phyloP scores from a whole-genome alignment of 2,329 filamentous ascomycete genomes.

The Fusarium redolens region DNA sequence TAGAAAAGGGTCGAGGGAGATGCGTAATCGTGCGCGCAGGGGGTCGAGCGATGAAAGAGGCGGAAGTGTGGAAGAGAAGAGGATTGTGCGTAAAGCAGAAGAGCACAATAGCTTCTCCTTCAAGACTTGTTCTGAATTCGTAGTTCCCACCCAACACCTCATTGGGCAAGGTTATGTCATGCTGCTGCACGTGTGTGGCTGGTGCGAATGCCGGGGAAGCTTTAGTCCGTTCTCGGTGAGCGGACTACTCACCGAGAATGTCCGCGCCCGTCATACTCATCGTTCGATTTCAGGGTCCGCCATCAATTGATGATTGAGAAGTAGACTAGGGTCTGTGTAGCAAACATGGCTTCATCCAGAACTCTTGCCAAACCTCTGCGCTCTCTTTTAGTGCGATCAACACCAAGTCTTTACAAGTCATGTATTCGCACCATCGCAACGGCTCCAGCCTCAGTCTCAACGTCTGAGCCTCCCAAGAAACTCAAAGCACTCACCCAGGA shows the following conservation, averaged over 20 bases:
- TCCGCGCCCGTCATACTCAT: conserved; percentile 36
- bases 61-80: conserved; percentile 15
- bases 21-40: conserved; percentile 16
- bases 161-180: conserved; percentile 45
- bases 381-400: conserved; percentile 26
- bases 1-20: neutral
- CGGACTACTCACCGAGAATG: conserved; percentile 24
- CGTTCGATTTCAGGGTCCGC: conserved; percentile 38
- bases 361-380: conserved; percentile 30
- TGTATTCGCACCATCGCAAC: conserved; percentile 39
- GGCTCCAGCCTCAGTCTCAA: conserved; percentile 33
- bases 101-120: conserved; percentile 28
- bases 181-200: conserved; percentile 41
- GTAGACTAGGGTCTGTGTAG: neutral
- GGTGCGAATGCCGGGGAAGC: conserved; percentile 34
- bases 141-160: conserved; percentile 32
- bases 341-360: conserved; percentile 37
- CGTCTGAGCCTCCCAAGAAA: conserved; percentile 49
- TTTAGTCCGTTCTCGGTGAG: conserved; percentile 43
- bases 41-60: conserved; percentile 15
- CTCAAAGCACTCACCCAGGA: conserved; percentile 73
- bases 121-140: conserved; percentile 40
- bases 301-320: conserved; percentile 19
- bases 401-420: conserved; percentile 24
- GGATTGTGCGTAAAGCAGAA: conserved; percentile 29